These are phyloP conservation scores for Fusarium hostae DNA, from an alignment of 2,329 filamentous ascomycete species.

Conservation along the genomic window DNA sequence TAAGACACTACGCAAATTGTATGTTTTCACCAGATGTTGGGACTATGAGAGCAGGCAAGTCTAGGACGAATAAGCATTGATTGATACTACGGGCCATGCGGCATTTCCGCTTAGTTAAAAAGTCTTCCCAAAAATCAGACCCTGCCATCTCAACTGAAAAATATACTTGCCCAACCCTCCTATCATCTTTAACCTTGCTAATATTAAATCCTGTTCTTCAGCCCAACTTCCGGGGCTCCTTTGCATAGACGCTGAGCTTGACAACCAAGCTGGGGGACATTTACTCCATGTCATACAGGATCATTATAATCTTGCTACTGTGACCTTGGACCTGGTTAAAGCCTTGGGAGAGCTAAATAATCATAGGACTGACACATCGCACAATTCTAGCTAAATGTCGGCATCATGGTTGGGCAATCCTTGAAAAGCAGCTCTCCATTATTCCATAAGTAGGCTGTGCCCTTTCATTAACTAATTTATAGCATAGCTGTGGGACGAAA, in stretches of 20 bases:
- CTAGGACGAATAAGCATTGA: neutral
- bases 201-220: neutral
- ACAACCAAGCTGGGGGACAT: neutral
- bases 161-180: neutral
- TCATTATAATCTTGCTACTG: neutral
- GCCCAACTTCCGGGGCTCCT: neutral
- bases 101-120: neutral
- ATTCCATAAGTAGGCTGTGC: neutral
- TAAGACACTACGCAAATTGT: neutral
- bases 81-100: neutral
- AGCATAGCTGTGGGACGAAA: neutral
- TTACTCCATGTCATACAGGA: neutral
- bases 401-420: neutral
- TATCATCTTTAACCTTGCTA: neutral
- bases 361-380: neutral
- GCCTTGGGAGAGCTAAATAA: neutral
- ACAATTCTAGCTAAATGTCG: neutral
- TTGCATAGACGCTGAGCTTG: neutral
- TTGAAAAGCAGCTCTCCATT: neutral
- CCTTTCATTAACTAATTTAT: neutral
- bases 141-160: neutral
- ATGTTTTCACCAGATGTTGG: neutral
- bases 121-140: neutral
- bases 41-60: too few relatives aligned
- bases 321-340: neutral